Evolutionary conservation across 257 asterid species (phyloP), one percentile per base, ranked within the genome.

Genomic region (Eustoma russellianum): DNA sequence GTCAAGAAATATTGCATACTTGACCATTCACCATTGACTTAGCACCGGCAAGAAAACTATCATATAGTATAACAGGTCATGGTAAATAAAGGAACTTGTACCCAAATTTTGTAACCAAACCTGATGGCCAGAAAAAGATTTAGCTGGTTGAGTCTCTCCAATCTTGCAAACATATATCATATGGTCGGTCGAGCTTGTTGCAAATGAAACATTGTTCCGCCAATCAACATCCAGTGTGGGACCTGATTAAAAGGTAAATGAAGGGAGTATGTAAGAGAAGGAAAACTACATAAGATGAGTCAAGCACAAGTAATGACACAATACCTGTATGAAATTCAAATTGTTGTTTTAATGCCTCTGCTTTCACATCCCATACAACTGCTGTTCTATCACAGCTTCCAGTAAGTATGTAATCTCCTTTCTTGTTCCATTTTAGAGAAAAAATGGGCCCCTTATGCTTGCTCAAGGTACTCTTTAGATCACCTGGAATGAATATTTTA

Each of bases 371-470:
- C 70, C 73, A 71, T 28, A 71, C 61, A 43, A 63, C 52, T 19
- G 70, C 77, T 5, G 67, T 53, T 49, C 48, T 49, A 58, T 66
- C 73, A 58, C 48, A 48, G 58, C 77, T 67, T 43, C 67, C 77
- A 24, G 70, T 71, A 9, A 71, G 61, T 55, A 71, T 46, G 57
- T 55, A 63, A 49, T 66, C 70, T 13, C 62, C 57, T 9, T 48
- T 71, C 66, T 57, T 66, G 65, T 47, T 71, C 77, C 77, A 71
- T 53, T 71, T 71, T 56, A 71, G 48, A 18, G 65, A 56, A 40
- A 66, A 61, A 48, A 71, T 62, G 16, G 69, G 66, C 40, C 70
- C 74, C 48, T 54, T 62, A 16, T 72, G 74, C 44, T 54, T 63
- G 11, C 61, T 67, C 51, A 67, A 56, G 38, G 67, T 59, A 59